These are phyloP conservation scores for Smallanthus sonchifolius DNA, from an alignment of 129 eudicot genomes.

Conservation along the genomic window DNA sequence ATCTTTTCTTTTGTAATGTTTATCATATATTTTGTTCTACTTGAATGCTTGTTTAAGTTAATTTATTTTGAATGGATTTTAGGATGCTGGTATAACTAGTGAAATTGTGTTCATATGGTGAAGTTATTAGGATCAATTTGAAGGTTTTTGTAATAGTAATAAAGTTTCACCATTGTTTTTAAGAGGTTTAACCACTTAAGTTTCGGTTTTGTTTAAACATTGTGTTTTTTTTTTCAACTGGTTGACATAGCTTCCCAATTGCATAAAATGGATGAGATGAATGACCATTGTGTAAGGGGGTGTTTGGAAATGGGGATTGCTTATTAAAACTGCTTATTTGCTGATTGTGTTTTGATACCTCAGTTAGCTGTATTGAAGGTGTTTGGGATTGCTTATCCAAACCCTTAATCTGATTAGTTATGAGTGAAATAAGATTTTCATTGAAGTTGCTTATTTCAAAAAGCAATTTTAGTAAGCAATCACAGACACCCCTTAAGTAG, in stretches of 20 bases:
- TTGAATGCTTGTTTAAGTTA: not conserved
- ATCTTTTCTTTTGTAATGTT: not conserved
- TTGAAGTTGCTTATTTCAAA: no score
- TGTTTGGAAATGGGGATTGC: not conserved
- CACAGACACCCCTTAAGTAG: no score
- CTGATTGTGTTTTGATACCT: not conserved
- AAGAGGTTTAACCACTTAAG: not conserved
- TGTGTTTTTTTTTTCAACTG: not conserved
- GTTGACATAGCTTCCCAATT: not conserved
- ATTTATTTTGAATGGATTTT: not conserved
- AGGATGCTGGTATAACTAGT: not conserved
- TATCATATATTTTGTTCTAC: not conserved
- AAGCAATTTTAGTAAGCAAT: no score
- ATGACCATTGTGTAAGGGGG: not conserved
- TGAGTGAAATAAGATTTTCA: not conserved
- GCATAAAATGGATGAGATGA: not conserved
- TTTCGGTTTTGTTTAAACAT: not conserved
- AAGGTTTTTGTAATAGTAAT: not conserved
- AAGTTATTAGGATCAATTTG: not conserved
- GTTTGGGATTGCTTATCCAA: not conserved
- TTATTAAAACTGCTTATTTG: not conserved
- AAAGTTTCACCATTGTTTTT: not conserved
- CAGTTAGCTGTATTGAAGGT: no score
- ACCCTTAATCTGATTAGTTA: not conserved
- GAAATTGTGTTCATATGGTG: not conserved